Percentiles rank a stretch among this genome's conserved stretches.
phyloP scores from a whole-genome alignment of 768 basidiomycete genomes.

The Collybia mongolica region DNA sequence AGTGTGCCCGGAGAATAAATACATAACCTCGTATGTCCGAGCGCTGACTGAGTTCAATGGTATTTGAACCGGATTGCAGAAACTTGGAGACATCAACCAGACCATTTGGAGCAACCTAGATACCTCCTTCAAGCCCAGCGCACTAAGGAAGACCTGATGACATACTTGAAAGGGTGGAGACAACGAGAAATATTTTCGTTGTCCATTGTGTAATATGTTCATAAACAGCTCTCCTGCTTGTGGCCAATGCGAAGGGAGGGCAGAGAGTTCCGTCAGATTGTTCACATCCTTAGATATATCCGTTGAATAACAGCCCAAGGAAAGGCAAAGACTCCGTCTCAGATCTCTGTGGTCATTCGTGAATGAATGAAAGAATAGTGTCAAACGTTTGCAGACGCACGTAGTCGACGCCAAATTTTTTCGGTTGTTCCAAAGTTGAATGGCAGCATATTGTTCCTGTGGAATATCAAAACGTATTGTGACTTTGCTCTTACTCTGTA shows the following conservation, averaged over 20 bases:
- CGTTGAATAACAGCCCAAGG: slow-evolving; percentile 42
- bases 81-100: slow-evolving; percentile 53
- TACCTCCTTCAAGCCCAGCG: neutral
- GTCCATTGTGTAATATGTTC: slow-evolving; percentile 27
- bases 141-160: neutral
- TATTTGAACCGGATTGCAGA: slow-evolving; percentile 38
- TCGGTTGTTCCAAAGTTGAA: slow-evolving; percentile 39
- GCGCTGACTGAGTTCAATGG: slow-evolving; percentile 39
- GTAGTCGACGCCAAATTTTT: slow-evolving; percentile 17
- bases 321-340: slow-evolving; percentile 37
- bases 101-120: slow-evolving; percentile 44
- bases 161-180: slow-evolving; percentile 41
- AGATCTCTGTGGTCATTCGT: slow-evolving; percentile 25
- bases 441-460: slow-evolving; percentile 20
- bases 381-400: slow-evolving; percentile 25
- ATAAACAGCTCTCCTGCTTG: slow-evolving; percentile 30
- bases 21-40: slow-evolving; percentile 43
- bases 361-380: slow-evolving; percentile 1
- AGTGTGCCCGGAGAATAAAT: slow-evolving; percentile 48
- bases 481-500: slow-evolving; percentile 7
- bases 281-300: slow-evolving; percentile 12
- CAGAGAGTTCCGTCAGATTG: slow-evolving; percentile 18
- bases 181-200: slow-evolving; percentile 30
- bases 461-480: slow-evolving; percentile 21
- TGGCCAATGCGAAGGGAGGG: slow-evolving; percentile 44